Conservation (phyloP, 305 asterid species). For the Fraxinus greggii region DNA sequence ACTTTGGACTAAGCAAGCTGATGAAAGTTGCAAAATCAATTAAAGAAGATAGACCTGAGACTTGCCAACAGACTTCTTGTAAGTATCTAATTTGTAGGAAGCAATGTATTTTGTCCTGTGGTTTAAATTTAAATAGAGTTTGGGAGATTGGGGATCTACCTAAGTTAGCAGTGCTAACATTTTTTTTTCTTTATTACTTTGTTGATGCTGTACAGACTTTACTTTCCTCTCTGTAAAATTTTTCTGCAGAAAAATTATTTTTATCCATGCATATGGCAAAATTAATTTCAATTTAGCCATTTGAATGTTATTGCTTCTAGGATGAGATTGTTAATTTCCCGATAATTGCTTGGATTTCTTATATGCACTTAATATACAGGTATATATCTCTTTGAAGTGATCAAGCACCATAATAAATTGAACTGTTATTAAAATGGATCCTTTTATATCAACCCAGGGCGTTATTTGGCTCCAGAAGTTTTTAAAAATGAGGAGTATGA, state of each 20-base stretch:
- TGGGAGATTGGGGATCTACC: slow-evolving; percentile 4
- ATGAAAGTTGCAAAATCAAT: slow-evolving; percentile 56
- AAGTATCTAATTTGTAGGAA: slow-evolving; percentile 27
- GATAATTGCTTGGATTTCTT: slow-evolving; percentile 9
- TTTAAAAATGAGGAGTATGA: slow-evolving; percentile 72
- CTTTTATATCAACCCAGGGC: slow-evolving; percentile 48
- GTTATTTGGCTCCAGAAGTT: slow-evolving; percentile 90
- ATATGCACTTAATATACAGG: background rate
- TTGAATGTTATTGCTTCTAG: slow-evolving; percentile 3
- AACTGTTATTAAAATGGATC: slow-evolving; percentile 16
- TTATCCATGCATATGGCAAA: background rate
- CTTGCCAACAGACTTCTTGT: slow-evolving; percentile 65
- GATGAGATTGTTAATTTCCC: slow-evolving; percentile 17
- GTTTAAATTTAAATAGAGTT: background rate
- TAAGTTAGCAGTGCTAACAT: slow-evolving; percentile 8
- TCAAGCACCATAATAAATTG: slow-evolving; percentile 14
- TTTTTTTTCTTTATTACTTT: slow-evolving; percentile 14
- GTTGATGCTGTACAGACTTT: slow-evolving; percentile 20
- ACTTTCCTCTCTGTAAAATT: background rate
- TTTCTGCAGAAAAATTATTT: background rate
- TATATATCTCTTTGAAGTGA: slow-evolving; percentile 6
- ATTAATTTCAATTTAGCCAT: slow-evolving; percentile 8
- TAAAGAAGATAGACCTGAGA: slow-evolving; percentile 57
- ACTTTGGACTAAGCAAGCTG: slow-evolving; percentile 84
- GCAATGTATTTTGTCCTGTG: slow-evolving; percentile 4